Conservation (phyloP, 352 stramenopile genomes). For the Phytophthora lateralis region DNA sequence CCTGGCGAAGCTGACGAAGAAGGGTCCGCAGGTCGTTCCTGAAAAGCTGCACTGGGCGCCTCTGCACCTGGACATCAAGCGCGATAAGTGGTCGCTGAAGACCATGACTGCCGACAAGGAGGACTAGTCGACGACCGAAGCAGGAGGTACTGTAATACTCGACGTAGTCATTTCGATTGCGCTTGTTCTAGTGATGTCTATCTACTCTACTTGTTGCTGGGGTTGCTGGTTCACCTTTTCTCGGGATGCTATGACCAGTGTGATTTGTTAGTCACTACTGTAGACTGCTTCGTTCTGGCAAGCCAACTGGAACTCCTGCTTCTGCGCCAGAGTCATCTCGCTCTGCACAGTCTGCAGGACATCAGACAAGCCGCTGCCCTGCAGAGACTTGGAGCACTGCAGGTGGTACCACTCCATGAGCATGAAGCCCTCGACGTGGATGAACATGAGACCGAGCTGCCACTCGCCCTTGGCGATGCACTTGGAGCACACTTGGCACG, state of each 20-base stretch:
- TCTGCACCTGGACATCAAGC: slow-evolving; percentile 84
- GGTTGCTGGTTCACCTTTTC: neutral
- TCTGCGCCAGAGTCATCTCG: slow-evolving; percentile 64
- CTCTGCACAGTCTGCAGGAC: slow-evolving; percentile 67
- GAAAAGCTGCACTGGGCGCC: slow-evolving; percentile 87
- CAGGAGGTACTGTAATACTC: slow-evolving; percentile 17
- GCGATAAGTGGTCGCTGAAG: slow-evolving; percentile 88
- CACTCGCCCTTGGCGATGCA: slow-evolving; percentile 68
- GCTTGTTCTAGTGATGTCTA: slow-evolving; percentile 24
- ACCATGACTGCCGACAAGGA: slow-evolving; percentile 75
- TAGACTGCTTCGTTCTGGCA: slow-evolving; percentile 35
- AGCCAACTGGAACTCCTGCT: slow-evolving; percentile 54
- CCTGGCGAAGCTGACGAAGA: slow-evolving; percentile 79
- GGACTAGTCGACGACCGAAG: slow-evolving; percentile 40
- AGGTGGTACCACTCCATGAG: slow-evolving; percentile 89
- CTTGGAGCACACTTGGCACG: slow-evolving; percentile 72
- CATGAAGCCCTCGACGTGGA: slow-evolving; percentile 88
- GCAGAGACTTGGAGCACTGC: slow-evolving; percentile 56
- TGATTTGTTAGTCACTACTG: slow-evolving; percentile 2
- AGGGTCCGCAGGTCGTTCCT: slow-evolving; percentile 66
- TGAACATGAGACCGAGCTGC: slow-evolving; percentile 86
- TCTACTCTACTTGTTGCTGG: slow-evolving; percentile 1
- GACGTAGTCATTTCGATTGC: slow-evolving; percentile 5
- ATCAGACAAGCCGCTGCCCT: slow-evolving; percentile 52
- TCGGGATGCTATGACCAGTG: neutral